Evolutionary conservation across 768 basidiomycete genomes (phyloP), one percentile per base, ranked within the genome.

Genomic region (Naganishia antarctica): DNA sequence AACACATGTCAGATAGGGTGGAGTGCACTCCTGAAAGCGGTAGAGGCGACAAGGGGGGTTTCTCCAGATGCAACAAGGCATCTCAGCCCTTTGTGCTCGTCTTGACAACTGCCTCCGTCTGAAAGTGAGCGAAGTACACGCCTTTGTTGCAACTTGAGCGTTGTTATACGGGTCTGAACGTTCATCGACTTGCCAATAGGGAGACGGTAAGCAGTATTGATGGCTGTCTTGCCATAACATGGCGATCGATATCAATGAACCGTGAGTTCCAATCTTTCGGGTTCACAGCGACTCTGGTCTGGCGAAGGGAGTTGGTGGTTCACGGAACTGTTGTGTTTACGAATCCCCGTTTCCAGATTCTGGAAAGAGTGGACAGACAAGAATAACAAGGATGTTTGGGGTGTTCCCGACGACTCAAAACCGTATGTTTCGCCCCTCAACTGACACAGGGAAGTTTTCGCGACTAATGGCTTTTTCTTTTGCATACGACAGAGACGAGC

Each of bases 351-450:
- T 44, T 44, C 43, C 21, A 60, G 59, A 4, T 45, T 47, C 21
- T 60, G 59, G 59, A 60, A 60, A 47, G 43, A 60, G 23, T 60
- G 59, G 59, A 60, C 21, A 21, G 41, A 60, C 31, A 45, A 60
- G 43, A 60, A 60, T 25, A 60, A 60, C 26, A 43, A 41, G 1
- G 59, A 60, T 46, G 13, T 37, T 21, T 60, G 59, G 59, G 59
- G 59, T 41, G 45, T 16, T 12, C 59, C 59, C n/a, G 23, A 41
- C 13, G 45, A 47, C 31, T 41, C 41, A 23, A 47, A 60, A 23
- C 43, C 41, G 59, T 60, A 47, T 2, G 59, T 60, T 25, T 26
- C 53, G 34, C 21, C 9, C 40, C 29, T 6, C 9, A 29, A n/a
- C 18, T 8, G 25, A n/a, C 15, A 16, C 28, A n/a, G 23, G 23